Evolutionary conservation across 805 yeast genomes (phyloP).

Genomic region (Pachysolen tannophilus): DNA sequence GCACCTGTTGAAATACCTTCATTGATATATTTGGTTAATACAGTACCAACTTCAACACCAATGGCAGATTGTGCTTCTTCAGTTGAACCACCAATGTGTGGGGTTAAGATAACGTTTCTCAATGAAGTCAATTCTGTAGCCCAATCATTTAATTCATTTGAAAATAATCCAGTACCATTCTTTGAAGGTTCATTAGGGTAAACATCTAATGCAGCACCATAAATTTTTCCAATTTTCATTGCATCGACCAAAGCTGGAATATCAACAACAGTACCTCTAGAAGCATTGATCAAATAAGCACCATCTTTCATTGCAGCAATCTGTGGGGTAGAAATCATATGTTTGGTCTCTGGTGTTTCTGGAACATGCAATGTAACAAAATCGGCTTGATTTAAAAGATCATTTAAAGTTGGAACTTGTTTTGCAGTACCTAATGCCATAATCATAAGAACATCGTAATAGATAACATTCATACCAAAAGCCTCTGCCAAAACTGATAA

Average conservation of each 20-base stretch:
- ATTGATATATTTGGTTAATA: slow-evolving; percentile 84
- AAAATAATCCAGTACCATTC: slow-evolving; percentile 81
- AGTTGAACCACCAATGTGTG: slow-evolving; percentile 98
- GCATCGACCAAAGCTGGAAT: slow-evolving; percentile 91
- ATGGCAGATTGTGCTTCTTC: slow-evolving; percentile 98
- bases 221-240: slow-evolving; percentile 85
- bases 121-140: slow-evolving; percentile 71
- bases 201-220: slow-evolving; percentile 96
- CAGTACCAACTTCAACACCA: slow-evolving; percentile 88
- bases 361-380: slow-evolving; percentile 94
- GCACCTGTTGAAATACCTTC: slow-evolving; percentile 95
- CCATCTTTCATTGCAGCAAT: slow-evolving; percentile 96
- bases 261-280: slow-evolving; percentile 97
- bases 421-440: slow-evolving; percentile 96
- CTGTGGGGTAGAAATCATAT: slow-evolving; percentile 83
- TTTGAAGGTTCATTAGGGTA: slow-evolving; percentile 96
- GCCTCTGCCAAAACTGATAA: slow-evolving; percentile 95
- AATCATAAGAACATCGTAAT: slow-evolving; percentile 86
- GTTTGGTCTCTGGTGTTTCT: slow-evolving; percentile 85
- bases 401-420: slow-evolving; percentile 82
- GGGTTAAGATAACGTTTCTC: slow-evolving; percentile 87
- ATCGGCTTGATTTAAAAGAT: slow-evolving; percentile 73
- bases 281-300: slow-evolving; percentile 87
- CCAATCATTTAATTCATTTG: slow-evolving; percentile 71
- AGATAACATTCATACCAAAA: slow-evolving; percentile 93